Conservation (phyloP, 179 eudicot genomes). For the Dionaea muscipula region DNA sequence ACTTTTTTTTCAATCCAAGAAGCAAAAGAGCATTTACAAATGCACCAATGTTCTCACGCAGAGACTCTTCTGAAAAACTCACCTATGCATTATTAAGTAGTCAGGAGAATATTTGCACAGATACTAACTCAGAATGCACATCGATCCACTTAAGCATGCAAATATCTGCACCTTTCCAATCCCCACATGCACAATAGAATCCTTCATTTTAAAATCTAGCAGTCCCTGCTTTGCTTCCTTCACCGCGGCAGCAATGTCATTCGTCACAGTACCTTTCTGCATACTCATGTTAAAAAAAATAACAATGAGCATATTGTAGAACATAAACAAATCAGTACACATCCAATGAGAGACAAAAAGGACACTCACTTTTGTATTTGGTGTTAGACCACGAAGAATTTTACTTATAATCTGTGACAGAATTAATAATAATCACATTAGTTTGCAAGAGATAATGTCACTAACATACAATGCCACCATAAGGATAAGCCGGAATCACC, state of each 20-base stretch:
- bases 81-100: constrained; percentile 28
- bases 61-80: constrained; percentile 60
- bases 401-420: constrained; percentile 54
- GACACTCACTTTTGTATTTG: constrained; percentile 56
- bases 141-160: not conserved
- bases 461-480: no score
- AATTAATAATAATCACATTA: not conserved
- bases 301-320: constrained; percentile 4
- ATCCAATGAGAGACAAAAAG: not conserved
- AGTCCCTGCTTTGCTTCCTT: constrained; percentile 58
- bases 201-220: constrained; percentile 65
- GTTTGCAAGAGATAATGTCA: no score
- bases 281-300: constrained; percentile 11
- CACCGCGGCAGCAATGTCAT: constrained; percentile 57
- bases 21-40: constrained; percentile 83
- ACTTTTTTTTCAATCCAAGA: constrained; percentile 79
- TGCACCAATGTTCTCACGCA: constrained; percentile 80
- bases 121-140: constrained; percentile 2
- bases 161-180: constrained; percentile 59
- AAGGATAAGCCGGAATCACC: no score
- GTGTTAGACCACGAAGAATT: constrained; percentile 58
- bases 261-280: constrained; percentile 82
- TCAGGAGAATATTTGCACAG: not conserved
- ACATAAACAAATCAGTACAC: not conserved
- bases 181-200: constrained; percentile 86